These are phyloP conservation scores for Fusarium protoensiforme DNA, from an alignment of 2,329 filamentous ascomycete species.

Conservation along the genomic window DNA sequence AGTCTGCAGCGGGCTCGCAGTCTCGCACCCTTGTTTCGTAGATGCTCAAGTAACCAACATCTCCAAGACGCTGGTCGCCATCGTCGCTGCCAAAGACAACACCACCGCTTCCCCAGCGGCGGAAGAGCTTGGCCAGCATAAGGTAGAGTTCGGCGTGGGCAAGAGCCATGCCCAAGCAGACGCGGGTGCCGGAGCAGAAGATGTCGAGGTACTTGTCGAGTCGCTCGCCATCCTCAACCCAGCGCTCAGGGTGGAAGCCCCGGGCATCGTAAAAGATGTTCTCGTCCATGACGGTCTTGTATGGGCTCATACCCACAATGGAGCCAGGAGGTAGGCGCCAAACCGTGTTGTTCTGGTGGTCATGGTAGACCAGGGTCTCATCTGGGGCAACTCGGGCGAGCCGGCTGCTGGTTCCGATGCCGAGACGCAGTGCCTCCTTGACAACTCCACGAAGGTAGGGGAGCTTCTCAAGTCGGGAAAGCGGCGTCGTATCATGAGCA, in stretches of 20 bases:
- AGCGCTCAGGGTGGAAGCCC: constrained; percentile 50
- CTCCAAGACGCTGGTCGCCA: constrained; percentile 47
- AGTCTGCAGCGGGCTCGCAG: constrained; percentile 51
- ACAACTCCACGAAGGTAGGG: constrained; percentile 63
- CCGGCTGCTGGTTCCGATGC: constrained; percentile 59
- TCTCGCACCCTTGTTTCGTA: constrained; percentile 50
- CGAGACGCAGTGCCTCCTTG: constrained; percentile 61
- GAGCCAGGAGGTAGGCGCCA: constrained; percentile 49
- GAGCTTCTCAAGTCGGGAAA: constrained; percentile 48
- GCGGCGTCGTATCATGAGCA: constrained; percentile 39
- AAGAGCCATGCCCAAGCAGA: constrained; percentile 52
- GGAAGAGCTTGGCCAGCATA: constrained; percentile 51
- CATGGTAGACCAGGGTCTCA: constrained; percentile 46
- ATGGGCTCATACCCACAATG: constrained; percentile 52
- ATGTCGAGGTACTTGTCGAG: constrained; percentile 49
- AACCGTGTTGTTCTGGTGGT: constrained; percentile 39
- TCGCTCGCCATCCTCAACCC: constrained; percentile 47
- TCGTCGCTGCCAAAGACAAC: constrained; percentile 44
- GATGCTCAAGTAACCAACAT: constrained; percentile 49
- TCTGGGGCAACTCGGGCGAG: constrained; percentile 60
- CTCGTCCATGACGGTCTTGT: constrained; percentile 49
- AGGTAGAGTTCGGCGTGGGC: constrained; percentile 53
- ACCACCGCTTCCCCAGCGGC: constrained; percentile 50
- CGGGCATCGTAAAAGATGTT: constrained; percentile 47
- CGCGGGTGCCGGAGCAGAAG: constrained; percentile 50